Base-by-base conservation (phyloP, 75 land plant genomes). In the Pinus albicaulis region DNA sequence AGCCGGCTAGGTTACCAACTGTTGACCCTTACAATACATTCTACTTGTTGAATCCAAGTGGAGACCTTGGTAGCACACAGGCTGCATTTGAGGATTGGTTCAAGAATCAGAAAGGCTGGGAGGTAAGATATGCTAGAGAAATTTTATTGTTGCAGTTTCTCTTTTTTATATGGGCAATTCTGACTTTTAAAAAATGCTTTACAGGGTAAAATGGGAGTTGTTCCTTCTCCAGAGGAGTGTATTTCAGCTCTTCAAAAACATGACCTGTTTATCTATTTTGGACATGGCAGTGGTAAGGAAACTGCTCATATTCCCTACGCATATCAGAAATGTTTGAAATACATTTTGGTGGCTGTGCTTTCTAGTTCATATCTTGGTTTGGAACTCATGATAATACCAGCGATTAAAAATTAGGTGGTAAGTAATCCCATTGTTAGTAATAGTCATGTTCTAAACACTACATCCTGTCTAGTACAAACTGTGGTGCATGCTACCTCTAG, bases 1-100 rank as follows among this genome's bases (percentile, higher is more conserved):
- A 26, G 77, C 7, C n/a, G 36, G 22, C 75, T 75, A 25, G 24
- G 19, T 78, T 86, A 76, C 98, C 93, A 20, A 58, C 71, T 19
- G 82, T 96, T 22, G 86, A 96, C 77, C 95, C 93, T 41, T 79
- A 82, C 44, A 89, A 87, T 82, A 80, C 98, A 25, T 96, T 82
- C 75, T 96, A 88, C 74, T 72, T 96, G 78, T 73, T 96, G 64
- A 96, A 96, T 83, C 99, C 99, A 34, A 83, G 94, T 77, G 97
- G 99, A 24, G 99, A 96, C 76, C 88, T 96, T 52, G 38, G 55
- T 62, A 76, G 36, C 64, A 93, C 97, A 24, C 99, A 96, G 65
- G 71, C 60, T 79, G 90, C 90, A 77, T 96, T 96, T 83, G 99
- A 96, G 87, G 86, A 94, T 17, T 93, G 93, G 97, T 96, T 96